phyloP scores from a whole-genome alignment of 1,284 basidiomycete species.

The Amanita bisporigera region DNA sequence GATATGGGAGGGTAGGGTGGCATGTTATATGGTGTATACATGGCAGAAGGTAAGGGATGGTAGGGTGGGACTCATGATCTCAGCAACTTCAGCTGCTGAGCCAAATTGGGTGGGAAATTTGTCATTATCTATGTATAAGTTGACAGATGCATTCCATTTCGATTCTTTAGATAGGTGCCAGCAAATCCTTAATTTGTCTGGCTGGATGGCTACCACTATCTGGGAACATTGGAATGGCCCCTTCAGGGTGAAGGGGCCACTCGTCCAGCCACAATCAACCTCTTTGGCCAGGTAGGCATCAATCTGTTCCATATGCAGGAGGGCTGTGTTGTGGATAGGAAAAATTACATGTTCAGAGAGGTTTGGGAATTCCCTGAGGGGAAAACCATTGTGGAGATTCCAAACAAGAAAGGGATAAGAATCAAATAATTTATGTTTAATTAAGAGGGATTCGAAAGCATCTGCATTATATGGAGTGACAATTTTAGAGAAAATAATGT shows the following conservation, averaged over 20 bases:
- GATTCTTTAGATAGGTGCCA: no score
- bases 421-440: neutral
- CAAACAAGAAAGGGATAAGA: slow-evolving; percentile 12
- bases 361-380: slow-evolving; percentile 15
- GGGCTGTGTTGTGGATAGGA: slow-evolving; percentile 10
- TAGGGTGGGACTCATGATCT: no score
- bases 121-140: no score
- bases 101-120: no score
- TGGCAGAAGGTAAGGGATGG: no score
- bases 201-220: no score
- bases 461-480: neutral
- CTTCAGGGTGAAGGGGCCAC: neutral
- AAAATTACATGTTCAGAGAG: slow-evolving; percentile 13
- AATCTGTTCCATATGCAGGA: neutral
- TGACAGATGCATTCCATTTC: no score
- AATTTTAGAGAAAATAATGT: neutral
- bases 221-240: no score
- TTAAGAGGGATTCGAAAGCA: neutral
- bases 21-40: no score
- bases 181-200: no score
- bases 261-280: neutral
- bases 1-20: no score
- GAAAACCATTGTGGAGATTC: slow-evolving; percentile 17
- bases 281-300: slow-evolving; percentile 1
- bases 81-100: no score